Evolutionary conservation across 208 protist genomes (phyloP).

Genomic region (Trypanosoma mega): DNA sequence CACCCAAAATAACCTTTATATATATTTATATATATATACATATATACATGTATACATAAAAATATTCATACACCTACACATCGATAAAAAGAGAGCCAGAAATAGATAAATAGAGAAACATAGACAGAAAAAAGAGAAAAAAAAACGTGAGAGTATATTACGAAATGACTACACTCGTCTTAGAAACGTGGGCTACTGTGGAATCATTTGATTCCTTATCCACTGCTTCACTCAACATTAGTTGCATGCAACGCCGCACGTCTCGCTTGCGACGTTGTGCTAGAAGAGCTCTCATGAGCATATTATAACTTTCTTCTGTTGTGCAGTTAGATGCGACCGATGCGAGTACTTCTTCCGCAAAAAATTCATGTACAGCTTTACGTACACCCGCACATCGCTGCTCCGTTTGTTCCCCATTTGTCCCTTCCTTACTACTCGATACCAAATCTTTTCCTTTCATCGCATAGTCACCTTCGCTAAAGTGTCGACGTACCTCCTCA

Average conservation of each 20-base stretch:
- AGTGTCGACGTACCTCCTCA: constrained; percentile 10
- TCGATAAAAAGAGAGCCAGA: neutral
- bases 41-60: neutral
- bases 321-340: constrained; percentile 70
- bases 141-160: neutral
- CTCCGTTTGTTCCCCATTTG: neutral
- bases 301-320: constrained; percentile 27
- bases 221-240: constrained; percentile 24
- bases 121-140: neutral
- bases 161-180: too few species aligned
- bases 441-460: too few species aligned
- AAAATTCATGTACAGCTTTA: constrained; percentile 4
- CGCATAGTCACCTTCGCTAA: constrained; percentile 18
- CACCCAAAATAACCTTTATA: neutral
- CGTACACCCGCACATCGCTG: constrained; percentile 16
- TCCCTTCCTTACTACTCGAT: neutral
- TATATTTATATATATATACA: constrained; percentile 6
- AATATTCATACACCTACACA: too few species aligned
- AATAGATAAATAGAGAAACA: neutral
- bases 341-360: constrained; percentile 52
- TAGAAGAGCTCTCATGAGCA: constrained; percentile 30
- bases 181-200: too few species aligned
- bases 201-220: too few species aligned
- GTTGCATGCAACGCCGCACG: constrained; percentile 2
- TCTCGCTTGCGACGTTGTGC: constrained; percentile 8